phyloP scores from a whole-genome alignment of 192 early-diverging fungal genomes.

The Dimargaris xerosporica region DNA sequence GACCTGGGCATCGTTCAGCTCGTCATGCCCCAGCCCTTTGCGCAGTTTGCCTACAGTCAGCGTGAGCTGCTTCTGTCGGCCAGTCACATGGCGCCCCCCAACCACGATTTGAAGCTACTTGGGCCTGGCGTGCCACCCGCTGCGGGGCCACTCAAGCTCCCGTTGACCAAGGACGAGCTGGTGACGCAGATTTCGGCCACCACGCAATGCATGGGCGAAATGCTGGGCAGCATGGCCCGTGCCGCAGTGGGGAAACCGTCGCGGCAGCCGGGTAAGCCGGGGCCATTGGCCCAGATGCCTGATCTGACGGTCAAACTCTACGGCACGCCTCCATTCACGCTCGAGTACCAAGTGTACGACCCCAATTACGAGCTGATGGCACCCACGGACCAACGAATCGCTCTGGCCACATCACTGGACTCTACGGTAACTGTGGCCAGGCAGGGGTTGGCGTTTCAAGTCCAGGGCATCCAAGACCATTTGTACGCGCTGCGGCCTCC shows the following conservation, averaged over 20 bases:
- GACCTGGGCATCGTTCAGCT: not conserved
- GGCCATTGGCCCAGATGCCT: not conserved
- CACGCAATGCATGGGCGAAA: no score
- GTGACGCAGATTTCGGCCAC: no score
- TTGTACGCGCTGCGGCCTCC: not conserved
- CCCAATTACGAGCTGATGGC: not conserved
- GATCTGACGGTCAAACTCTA: not conserved
- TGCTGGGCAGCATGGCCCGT: not conserved
- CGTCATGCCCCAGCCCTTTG: not conserved
- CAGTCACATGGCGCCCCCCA: not conserved
- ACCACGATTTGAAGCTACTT: not conserved
- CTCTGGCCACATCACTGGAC: not conserved
- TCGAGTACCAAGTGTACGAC: slow-evolving; percentile 3
- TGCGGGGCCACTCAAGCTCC: not conserved
- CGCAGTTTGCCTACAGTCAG: not conserved
- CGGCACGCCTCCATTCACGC: not conserved
- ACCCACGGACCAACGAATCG: no score
- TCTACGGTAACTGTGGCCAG: not conserved
- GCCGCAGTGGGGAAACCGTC: not conserved
- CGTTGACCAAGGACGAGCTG: not conserved
- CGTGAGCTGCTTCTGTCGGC: not conserved
- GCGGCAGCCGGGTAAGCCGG: not conserved
- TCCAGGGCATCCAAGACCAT: not conserved
- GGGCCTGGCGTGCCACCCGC: not conserved
- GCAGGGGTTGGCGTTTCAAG: not conserved